Evolutionary conservation across 176 grass and related monocot species (phyloP).

Genomic region (Puccinellia tenuiflora): DNA sequence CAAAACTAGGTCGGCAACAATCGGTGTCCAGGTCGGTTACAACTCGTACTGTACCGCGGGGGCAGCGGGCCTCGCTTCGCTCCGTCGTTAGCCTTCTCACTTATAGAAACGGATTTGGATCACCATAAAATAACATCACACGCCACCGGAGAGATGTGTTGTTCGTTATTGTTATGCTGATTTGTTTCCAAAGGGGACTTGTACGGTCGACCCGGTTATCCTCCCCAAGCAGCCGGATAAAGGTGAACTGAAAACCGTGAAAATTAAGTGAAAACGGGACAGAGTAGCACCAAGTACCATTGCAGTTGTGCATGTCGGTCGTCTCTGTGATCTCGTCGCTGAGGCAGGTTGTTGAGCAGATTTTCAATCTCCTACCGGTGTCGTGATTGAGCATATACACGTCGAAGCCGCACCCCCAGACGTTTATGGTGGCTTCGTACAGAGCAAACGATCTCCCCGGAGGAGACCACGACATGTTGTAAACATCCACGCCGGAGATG

Average conservation of each 20-base stretch:
- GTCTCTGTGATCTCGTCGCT: not conserved
- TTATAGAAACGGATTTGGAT: too few relatives aligned
- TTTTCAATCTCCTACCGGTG: rapidly evolving
- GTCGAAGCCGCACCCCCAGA: not conserved
- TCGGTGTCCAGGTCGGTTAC: too few relatives aligned
- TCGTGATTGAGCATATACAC: not conserved
- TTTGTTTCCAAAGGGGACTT: not conserved
- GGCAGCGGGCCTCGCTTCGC: too few relatives aligned
- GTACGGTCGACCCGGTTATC: rapidly evolving
- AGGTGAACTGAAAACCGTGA: not conserved
- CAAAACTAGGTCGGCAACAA: too few relatives aligned
- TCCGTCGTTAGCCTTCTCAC: too few relatives aligned
- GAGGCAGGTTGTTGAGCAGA: not conserved
- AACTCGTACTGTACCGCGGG: too few relatives aligned
- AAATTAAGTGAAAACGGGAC: rapidly evolving
- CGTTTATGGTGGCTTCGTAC: rapidly evolving
- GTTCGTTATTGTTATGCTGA: too few relatives aligned
- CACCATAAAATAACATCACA: too few relatives aligned
- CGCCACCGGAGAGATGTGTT: too few relatives aligned
- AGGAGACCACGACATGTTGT: not conserved
- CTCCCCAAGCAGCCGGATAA: not conserved
- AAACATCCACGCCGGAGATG: not conserved
- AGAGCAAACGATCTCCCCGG: not conserved
- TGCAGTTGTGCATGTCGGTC: not conserved
- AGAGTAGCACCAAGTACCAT: not conserved